Evolutionary conservation across 2,329 filamentous ascomycete species (phyloP).

Genomic region (Clonostachys chloroleuca): DNA sequence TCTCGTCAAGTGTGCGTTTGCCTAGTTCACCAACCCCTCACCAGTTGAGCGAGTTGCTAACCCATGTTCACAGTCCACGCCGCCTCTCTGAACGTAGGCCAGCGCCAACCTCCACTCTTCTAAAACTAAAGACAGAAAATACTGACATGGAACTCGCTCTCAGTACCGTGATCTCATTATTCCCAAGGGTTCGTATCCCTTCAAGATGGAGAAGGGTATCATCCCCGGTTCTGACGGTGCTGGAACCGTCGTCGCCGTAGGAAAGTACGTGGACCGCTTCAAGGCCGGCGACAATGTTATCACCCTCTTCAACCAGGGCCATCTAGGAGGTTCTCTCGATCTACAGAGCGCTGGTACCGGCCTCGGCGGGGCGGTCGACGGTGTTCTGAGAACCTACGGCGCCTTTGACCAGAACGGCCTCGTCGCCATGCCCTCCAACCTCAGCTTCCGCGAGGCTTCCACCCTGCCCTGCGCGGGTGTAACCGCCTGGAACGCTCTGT

Average conservation of each 20-base stretch:
- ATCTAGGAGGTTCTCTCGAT: slow-evolving; percentile 38
- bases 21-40: slow-evolving; percentile 3
- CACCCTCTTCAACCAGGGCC: slow-evolving; percentile 58
- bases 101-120: neutral
- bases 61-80: slow-evolving; percentile 28
- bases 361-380: slow-evolving; percentile 65
- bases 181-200: slow-evolving; percentile 40
- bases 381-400: slow-evolving; percentile 62
- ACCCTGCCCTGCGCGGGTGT: slow-evolving; percentile 57
- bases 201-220: slow-evolving; percentile 33
- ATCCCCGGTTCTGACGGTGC: slow-evolving; percentile 49
- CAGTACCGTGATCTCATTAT: slow-evolving; percentile 49
- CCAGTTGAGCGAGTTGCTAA: neutral
- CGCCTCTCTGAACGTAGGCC: slow-evolving; percentile 41
- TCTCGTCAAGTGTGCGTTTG: slow-evolving; percentile 51
- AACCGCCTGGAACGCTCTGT: slow-evolving; percentile 64
- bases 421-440: slow-evolving; percentile 54
- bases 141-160: neutral
- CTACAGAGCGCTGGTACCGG: slow-evolving; percentile 38
- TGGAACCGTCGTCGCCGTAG: slow-evolving; percentile 47
- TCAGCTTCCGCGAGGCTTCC: slow-evolving; percentile 47
- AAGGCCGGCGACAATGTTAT: slow-evolving; percentile 48
- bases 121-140: neutral
- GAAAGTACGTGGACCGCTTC: slow-evolving; percentile 41
- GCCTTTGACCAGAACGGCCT: slow-evolving; percentile 66